Base-by-base conservation (phyloP, 2,329 filamentous ascomycete species). In the Aphanoascus verrucosus region DNA sequence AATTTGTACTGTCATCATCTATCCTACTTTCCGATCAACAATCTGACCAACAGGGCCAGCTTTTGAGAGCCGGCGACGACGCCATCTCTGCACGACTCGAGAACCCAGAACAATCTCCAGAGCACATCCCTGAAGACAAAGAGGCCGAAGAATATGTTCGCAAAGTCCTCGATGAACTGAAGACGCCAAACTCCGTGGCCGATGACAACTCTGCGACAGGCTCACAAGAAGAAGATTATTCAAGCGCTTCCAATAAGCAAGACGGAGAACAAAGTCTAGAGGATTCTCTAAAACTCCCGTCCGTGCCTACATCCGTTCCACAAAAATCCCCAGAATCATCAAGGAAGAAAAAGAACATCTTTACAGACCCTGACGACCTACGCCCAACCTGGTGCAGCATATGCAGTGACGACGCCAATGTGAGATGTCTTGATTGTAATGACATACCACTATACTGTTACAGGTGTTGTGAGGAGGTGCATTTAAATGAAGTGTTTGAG, bases 381-480 rank as follows among this genome's bases (percentile, higher is more conserved):
- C 76, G 84, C 41, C 80, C 77, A 1, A 53, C 51, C n/a, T 94
- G 87, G 86, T 94, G 88, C 65, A 79, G 83, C 32, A 88, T 93
- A 8, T 94, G 88, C 64, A 81, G 85, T 45, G 86, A 88, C 55
- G 85, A 93, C 63, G 87, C 84, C 0, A 82, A 81, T 2, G 70
- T 93, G 28, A 76, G 77, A 54, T 94, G 88, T 64, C 64, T 82
- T 0, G 86, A 84, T 2, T 94, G 88, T 61, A 81, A 82, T 50
- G 73, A 72, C 1, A 78, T 90, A 58, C 54, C 55, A 38, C 72
- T 88, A 40, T 94, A 91, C 65, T 94, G 88, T 65, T 74, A 76
- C 19, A 73, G 78, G 14, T 94, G 88, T 72, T 94, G 88, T 88
- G 78, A 76, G 55, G 87, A 91, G 63, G 88, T 88, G 67, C 88